These are phyloP conservation scores for Aureobasidium musti DNA, from an alignment of 2,329 filamentous ascomycete genomes.

Conservation along the genomic window DNA sequence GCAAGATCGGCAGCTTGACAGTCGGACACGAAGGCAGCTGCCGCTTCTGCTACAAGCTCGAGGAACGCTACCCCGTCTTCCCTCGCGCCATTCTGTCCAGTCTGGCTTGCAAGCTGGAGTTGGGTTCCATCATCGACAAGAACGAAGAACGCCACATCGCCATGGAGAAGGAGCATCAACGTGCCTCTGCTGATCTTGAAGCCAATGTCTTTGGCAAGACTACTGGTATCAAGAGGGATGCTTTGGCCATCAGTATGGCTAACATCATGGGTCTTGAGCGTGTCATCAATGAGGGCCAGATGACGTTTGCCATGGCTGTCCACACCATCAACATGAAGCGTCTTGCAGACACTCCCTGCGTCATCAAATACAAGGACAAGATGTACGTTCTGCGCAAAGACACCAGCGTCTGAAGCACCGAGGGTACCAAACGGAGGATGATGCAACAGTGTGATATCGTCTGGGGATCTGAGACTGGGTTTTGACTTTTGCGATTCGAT, in stretches of 20 bases:
- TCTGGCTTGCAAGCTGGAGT: background rate
- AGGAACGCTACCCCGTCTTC: background rate
- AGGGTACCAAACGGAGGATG: background rate
- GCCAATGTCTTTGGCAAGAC: background rate
- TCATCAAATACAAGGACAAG: background rate
- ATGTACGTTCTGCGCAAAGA: background rate
- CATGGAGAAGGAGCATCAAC: background rate
- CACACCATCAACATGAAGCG: constrained; percentile 21
- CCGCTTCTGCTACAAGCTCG: constrained; percentile 2
- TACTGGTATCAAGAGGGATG: background rate
- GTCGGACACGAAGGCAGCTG: background rate
- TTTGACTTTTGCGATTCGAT: background rate
- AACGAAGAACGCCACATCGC: background rate
- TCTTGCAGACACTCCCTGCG: background rate
- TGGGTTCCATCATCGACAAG: background rate
- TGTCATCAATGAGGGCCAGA: background rate
- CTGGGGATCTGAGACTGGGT: background rate
- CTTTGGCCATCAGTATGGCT: background rate
- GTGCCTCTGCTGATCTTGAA: background rate
- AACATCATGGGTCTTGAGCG: constrained; percentile 11
- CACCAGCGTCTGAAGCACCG: background rate
- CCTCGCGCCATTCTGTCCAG: background rate
- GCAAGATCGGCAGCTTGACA: background rate
- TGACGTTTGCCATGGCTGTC: background rate
- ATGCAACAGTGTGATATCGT: background rate